Evolutionary conservation across 495 filamentous ascomycete genomes (phyloP), one percentile per base, ranked within the genome.

Genomic region (Penicillium coffeae): DNA sequence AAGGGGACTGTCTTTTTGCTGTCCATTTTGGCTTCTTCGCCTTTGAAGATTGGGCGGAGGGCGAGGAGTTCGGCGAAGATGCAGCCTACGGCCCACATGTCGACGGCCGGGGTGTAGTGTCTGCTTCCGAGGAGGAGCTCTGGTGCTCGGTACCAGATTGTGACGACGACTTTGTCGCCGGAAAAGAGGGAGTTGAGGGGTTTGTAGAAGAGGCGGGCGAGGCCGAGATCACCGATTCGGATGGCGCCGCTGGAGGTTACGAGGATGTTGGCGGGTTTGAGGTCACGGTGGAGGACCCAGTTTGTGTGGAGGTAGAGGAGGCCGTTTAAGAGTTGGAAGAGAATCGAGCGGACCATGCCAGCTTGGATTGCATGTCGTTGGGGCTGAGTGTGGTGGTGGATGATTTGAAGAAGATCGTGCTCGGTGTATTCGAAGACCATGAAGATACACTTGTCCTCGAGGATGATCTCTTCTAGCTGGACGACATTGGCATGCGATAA

Each of bases 341-440:
- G 79, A 56, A 96, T 92, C 37, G 86, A 90, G 59, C 90, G 90
- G 59, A 99, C 84, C 54, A 87, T 95, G 13, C 78, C 67, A 5
- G 93, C 88, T 0, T 90, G 90, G 51, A 98, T 97, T 21, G 88
- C 83, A 54, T 88, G 85, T 38, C 93, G 80, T 10, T 87, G 83
- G 12, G 88, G 87, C 49, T 94, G 88, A 2, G 89, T 92, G 70
- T 99, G 93, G 59, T 96, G 90, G 62, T 99, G 93, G 56, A 99
- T 96, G 52, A 99, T 97, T 67, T 97, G 94, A 7, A 99, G 77
- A 35, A 99, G 75, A 64, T 99, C 93, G 68, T 87, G 93, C 68
- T 99, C 93, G 54, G 91, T 92, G 62, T 96, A 99, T 68, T 97
- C 93, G 60, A 99, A 99, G 15, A 99, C 91, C 89, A 99, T 99